Conservation (phyloP, 1,284 basidiomycete species). For the Cystobasidium sp. region DNA sequence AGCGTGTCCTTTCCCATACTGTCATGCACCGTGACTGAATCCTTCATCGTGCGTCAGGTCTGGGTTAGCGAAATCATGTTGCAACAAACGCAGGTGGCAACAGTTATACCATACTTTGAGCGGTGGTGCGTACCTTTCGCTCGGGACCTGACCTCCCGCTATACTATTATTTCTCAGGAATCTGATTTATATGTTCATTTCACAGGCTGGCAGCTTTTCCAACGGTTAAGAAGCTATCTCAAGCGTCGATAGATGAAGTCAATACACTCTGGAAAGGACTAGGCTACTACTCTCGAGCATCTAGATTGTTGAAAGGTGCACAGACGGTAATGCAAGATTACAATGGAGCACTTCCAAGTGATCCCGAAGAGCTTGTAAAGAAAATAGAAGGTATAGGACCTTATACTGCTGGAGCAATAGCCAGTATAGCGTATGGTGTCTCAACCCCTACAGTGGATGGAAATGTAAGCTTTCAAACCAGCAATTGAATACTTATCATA, state of each 20-base stretch:
- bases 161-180: neutral
- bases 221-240: conserved; percentile 76
- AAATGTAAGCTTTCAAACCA: conserved; percentile 65
- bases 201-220: conserved; percentile 64
- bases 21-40: no score
- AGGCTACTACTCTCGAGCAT: conserved; percentile 88
- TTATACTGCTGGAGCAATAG: conserved; percentile 73
- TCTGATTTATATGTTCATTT: neutral
- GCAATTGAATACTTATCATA: neutral
- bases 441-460: conserved; percentile 88
- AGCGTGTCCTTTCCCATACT: neutral
- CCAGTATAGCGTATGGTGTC: conserved; percentile 85
- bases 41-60: conserved; percentile 61
- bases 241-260: conserved; percentile 74
- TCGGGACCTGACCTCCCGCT: neutral
- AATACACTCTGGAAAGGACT: conserved; percentile 83
- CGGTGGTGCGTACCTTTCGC: conserved; percentile 62
- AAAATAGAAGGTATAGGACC: conserved; percentile 55
- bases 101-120: conserved; percentile 87
- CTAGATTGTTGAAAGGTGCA: conserved; percentile 75
- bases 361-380: conserved; percentile 78
- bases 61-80: conserved; percentile 96
- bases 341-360: conserved; percentile 73
- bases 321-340: conserved; percentile 73
- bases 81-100: conserved; percentile 83